Evolutionary conservation across 2,329 filamentous ascomycete species (phyloP).

Genomic region (Cryphonectria carpinicola): DNA sequence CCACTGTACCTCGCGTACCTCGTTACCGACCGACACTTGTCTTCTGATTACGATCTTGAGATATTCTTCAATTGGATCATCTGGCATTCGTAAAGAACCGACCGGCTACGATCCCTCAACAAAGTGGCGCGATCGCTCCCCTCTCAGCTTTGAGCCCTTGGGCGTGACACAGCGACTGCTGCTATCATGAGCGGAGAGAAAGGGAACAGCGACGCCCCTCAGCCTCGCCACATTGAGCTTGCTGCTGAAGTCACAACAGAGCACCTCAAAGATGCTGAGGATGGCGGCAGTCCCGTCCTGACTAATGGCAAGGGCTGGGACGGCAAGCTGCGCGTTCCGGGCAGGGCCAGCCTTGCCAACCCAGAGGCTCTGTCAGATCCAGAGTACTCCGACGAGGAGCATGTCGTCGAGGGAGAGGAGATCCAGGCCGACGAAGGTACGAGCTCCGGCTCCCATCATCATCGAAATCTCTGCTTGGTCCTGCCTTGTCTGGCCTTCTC

Average conservation of each 20-base stretch:
- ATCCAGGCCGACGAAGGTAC: slow-evolving; percentile 82
- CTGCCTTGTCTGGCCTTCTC: not conserved
- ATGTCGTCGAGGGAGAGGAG: slow-evolving; percentile 70
- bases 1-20: not conserved
- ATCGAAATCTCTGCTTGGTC: not conserved
- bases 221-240: slow-evolving; percentile 53
- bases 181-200: slow-evolving; percentile 46
- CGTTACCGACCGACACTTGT: not conserved
- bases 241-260: slow-evolving; percentile 47
- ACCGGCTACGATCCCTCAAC: not conserved
- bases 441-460: too few relatives aligned
- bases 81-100: not conserved
- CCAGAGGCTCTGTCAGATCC: slow-evolving; percentile 83
- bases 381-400: slow-evolving; percentile 77
- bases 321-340: slow-evolving; percentile 77
- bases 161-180: slow-evolving; percentile 18
- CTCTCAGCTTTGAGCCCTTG: not conserved
- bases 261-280: slow-evolving; percentile 43
- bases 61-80: not conserved
- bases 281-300: slow-evolving; percentile 47
- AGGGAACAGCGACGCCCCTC: slow-evolving; percentile 42
- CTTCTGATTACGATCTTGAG: not conserved
- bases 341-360: slow-evolving; percentile 71
- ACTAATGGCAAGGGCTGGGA: slow-evolving; percentile 77
- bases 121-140: not conserved